Percentiles rank a stretch among this genome's conserved stretches.
Evolutionary conservation across 1,284 basidiomycete species (phyloP).

Genomic region (Pseudozyma thailandica): DNA sequence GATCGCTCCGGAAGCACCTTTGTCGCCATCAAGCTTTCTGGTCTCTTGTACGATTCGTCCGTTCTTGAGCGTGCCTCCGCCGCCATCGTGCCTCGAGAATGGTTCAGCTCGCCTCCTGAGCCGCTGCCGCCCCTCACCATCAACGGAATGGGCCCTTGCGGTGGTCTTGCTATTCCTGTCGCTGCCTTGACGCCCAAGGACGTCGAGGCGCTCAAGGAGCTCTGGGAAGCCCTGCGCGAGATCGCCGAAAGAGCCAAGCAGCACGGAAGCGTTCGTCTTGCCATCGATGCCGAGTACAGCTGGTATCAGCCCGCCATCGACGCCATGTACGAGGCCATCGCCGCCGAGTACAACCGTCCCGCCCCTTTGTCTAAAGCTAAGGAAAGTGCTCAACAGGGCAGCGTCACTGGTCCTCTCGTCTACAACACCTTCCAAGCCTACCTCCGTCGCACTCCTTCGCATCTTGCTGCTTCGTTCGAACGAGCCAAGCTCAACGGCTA

Average conservation of each 20-base stretch:
- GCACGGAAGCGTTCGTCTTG: slow-evolving; percentile 54
- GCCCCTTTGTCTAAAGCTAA: slow-evolving; percentile 1
- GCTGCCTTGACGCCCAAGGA: slow-evolving; percentile 49
- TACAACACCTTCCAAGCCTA: slow-evolving; percentile 64
- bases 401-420: slow-evolving; percentile 52
- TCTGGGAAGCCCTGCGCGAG: slow-evolving; percentile 53
- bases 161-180: slow-evolving; percentile 54
- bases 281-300: slow-evolving; percentile 61
- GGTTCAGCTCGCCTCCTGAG: slow-evolving; percentile 55
- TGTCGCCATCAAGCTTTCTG: slow-evolving; percentile 63
- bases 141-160: slow-evolving; percentile 51
- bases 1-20: slow-evolving; percentile 53
- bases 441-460: slow-evolving; percentile 74
- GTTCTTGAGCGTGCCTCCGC: slow-evolving; percentile 56
- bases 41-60: slow-evolving; percentile 52
- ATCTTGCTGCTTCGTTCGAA: slow-evolving; percentile 76
- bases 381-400: slow-evolving; percentile 15
- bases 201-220: slow-evolving; percentile 51
- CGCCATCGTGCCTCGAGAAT: slow-evolving; percentile 57
- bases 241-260: slow-evolving; percentile 46
- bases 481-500: slow-evolving; percentile 79
- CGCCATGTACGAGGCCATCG: slow-evolving; percentile 60
- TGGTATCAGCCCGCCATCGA: slow-evolving; percentile 65
- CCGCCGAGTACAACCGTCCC: slow-evolving; percentile 56
- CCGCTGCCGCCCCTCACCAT: slow-evolving; percentile 49